Base-by-base conservation (phyloP, 257 asterid genomes). In the Oldenlandia corymbosa region DNA sequence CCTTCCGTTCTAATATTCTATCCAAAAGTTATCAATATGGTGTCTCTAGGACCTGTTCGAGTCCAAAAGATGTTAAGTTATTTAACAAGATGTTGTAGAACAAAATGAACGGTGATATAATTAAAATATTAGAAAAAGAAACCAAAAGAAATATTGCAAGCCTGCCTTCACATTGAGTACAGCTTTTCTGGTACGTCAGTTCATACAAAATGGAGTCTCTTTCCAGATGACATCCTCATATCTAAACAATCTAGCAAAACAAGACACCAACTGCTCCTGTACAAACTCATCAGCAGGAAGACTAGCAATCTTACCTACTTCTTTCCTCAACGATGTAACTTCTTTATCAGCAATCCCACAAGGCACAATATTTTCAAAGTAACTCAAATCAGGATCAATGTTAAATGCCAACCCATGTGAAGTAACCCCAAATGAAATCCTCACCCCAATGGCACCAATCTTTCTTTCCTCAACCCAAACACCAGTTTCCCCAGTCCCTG, bases 321-420 rank as follows among this genome's bases (percentile, higher is more conserved):
- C 92, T 12, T 65, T 79, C 34, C 75, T 80, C 85, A 88, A 73
- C 30, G 92, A 84, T 1, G 90, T 80, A 21, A 86, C 96, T 64
- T 72, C 95, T 68, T 84, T 84, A 66, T 86, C 80, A 1, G 77
- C 77, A 68, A 86, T 86, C 70, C 96, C 96, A 74, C 95, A 86
- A 1, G 95, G 90, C 69, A 85, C 89, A 37, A 89, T 89, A 71
- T 86, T 81, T 76, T 85, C 77, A 68, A 84, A 89, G 70, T 81
- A 86, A 41, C 46, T 74, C 75, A 89, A 73, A 79, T 89, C 91
- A 31, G 95, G 95, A 68, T 78, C 68, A 41, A 86, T 73, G 45
- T 86, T 86, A 63, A 86, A 89, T 2, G 95, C 89, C 74, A 84
- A 58, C 8, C 95, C 95, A 49, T 89, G 96, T 23, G 84, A 89